Evolutionary conservation across 306 rosid species (phyloP).

Genomic region (Mimosa pudica): DNA sequence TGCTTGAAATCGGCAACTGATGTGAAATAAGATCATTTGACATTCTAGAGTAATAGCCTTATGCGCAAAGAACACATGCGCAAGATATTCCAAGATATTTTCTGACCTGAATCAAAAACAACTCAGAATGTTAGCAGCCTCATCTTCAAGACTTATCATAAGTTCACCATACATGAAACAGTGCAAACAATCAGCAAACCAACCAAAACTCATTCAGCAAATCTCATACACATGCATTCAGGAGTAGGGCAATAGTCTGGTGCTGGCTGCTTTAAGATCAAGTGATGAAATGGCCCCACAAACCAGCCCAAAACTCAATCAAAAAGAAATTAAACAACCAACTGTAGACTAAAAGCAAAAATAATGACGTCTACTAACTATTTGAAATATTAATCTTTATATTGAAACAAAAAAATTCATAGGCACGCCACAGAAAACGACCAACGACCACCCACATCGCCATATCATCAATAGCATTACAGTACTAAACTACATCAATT

Average conservation of each 20-base stretch:
- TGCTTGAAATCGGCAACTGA: conserved; percentile 44
- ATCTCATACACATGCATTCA: not conserved
- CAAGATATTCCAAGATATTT: conserved; percentile 5
- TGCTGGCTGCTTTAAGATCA: not conserved
- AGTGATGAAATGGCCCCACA: not conserved
- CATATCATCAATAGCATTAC: not conserved
- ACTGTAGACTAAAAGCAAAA: conserved; percentile 7
- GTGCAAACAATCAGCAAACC: conserved; percentile 7
- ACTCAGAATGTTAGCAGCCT: conserved; percentile 22
- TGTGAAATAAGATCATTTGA: conserved; percentile 65
- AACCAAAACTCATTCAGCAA: conserved; percentile 6
- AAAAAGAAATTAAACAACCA: conserved; percentile 10
- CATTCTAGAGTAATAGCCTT: conserved; percentile 45
- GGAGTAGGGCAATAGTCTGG: no score
- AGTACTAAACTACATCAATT: not conserved
- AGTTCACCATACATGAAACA: conserved; percentile 1
- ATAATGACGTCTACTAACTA: not conserved
- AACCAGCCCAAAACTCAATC: conserved; percentile 1
- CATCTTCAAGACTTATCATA: conserved; percentile 6
- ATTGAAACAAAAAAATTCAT: not conserved
- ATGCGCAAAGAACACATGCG: conserved; percentile 16
- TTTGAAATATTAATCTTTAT: not conserved
- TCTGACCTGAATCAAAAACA: conserved; percentile 34
- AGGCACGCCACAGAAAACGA: not conserved
- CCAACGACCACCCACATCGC: not conserved